A percentile compares a stretch with the other conserved stretches of the same genome.
phyloP scores from a whole-genome alignment of 1,284 basidiomycete genomes.

The Tilletiopsis washingtonensis region DNA sequence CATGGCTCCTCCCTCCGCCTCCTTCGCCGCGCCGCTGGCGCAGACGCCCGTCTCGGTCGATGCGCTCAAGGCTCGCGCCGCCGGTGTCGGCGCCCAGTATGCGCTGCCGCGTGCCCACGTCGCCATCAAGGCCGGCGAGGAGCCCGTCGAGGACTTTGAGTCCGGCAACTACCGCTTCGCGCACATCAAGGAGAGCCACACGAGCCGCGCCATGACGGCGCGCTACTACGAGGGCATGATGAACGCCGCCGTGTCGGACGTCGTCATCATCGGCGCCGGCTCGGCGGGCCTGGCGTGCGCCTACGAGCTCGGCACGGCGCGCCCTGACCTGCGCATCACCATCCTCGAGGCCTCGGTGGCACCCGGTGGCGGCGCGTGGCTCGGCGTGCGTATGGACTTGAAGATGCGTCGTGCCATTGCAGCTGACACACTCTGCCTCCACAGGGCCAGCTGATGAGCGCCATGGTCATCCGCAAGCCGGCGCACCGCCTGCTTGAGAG shows the following conservation, averaged over 20 bases:
- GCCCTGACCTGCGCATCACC: constrained; percentile 70
- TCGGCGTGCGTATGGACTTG: constrained; percentile 6
- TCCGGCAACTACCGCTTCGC: constrained; percentile 33
- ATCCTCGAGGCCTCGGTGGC: constrained; percentile 75
- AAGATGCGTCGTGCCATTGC: neutral
- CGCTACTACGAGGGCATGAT: constrained; percentile 43
- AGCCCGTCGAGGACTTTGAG: constrained; percentile 38
- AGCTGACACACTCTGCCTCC: constrained; percentile 34
- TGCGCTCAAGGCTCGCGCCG: constrained; percentile 15
- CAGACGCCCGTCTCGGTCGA: constrained; percentile 4
- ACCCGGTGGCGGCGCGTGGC: constrained; percentile 54
- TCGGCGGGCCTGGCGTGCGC: constrained; percentile 72
- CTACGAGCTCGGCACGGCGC: constrained; percentile 58
- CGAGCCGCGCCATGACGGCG: constrained; percentile 38
- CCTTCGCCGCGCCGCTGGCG: constrained; percentile 11
- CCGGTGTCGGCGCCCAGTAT: too few relatives aligned
- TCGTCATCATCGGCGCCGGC: constrained; percentile 72
- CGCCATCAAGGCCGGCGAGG: constrained; percentile 30
- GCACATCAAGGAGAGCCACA: constrained; percentile 42
- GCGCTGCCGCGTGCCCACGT: constrained; percentile 13
- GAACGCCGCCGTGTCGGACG: constrained; percentile 59
- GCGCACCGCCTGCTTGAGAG: constrained; percentile 70
- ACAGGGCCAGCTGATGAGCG: constrained; percentile 73
- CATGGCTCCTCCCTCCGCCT: constrained; percentile 34
- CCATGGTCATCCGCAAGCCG: constrained; percentile 75